Evolutionary conservation across 805 yeast genomes (phyloP), one percentile per base, ranked within the genome.

Genomic region (Schwanniomyces sp.): DNA sequence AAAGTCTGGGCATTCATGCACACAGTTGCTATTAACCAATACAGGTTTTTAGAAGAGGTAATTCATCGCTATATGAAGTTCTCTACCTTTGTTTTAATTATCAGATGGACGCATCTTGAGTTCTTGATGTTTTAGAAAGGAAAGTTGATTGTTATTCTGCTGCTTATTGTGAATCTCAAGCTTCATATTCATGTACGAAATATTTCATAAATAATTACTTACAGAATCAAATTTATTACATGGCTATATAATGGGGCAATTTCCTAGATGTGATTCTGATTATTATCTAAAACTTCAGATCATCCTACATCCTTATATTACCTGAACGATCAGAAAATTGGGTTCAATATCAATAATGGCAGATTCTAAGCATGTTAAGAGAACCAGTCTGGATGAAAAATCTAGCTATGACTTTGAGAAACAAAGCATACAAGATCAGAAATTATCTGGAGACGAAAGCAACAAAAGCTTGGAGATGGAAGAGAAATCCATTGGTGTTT

Each of bases 401-500:
- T 37, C 27, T 17, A 37, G 28, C 25, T 18, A 18, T 21, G 40
- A 37, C 27, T 37, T 37, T 18, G 40, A 37, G 21, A 37, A 37
- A 5, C 27, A 37, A 21, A 37, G 27, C 21, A 5, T n/a, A 5
- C 7, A 37, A 21, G 40, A 24, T 4, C 12, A 30, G 16, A 30
- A 30, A 16, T 12, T 30, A n/a, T 34, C 5, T 34, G 24, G 6
- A 34, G 10, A 37, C 18, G 27, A 21, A 21, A 37, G 27, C 18
- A 16, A 14, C 36, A 37, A 37, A 37, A 18, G 27, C 14, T 10
- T 11, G 7, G n/a, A 4, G 18, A 11, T 24, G 4, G 40, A 21
- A 11, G 27, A 34, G 17, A 34, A 34, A 34, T 34, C 39, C 2
- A 34, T 41, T 18, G 44, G 44, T 12, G 38, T 80, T 5, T 29